Percentiles rank a stretch among this genome's conserved stretches.
These are phyloP conservation scores for Plasmodium berghei DNA, from an alignment of 169 alveolate genomes.

Conservation along the genomic window DNA sequence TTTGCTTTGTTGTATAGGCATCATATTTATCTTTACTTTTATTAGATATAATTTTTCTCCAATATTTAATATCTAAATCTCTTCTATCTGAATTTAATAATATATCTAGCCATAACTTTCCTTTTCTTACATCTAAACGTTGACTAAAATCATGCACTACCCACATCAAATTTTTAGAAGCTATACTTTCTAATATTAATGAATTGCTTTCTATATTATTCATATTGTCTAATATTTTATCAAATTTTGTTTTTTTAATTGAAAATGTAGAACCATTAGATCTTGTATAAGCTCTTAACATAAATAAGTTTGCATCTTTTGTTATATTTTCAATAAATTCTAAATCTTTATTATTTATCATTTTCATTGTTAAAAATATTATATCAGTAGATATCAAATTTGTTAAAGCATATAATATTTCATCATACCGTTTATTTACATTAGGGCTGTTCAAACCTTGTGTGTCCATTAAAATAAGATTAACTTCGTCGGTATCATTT, in stretches of 20 bases:
- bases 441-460: conserved; percentile 85
- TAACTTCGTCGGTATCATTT: conserved; percentile 73
- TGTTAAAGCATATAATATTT: conserved; percentile 83
- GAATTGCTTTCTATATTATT: conserved; percentile 62
- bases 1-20: conserved; percentile 71
- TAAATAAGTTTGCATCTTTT: conserved; percentile 74
- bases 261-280: conserved; percentile 77
- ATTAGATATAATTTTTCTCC: conserved; percentile 74
- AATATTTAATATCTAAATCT: conserved; percentile 74
- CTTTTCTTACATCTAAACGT: conserved; percentile 74
- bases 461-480: conserved; percentile 83
- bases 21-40: conserved; percentile 75
- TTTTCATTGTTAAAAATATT: conserved; percentile 80
- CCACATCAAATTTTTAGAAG: conserved; percentile 77
- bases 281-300: conserved; percentile 77
- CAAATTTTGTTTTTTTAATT: conserved; percentile 74
- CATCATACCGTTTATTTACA: conserved; percentile 82
- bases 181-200: conserved; percentile 71
- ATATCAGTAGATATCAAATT: conserved; percentile 82
- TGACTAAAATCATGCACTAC: conserved; percentile 77
- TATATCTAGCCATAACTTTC: conserved; percentile 72
- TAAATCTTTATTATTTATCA: conserved; percentile 80
- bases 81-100: conserved; percentile 74
- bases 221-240: conserved; percentile 53
- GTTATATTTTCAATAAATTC: conserved; percentile 78